A percentile compares a stretch with the other conserved stretches of the same genome.
Conservation (phyloP, 2,329 filamentous ascomycete species). For the Colletotrichum costaricense region DNA sequence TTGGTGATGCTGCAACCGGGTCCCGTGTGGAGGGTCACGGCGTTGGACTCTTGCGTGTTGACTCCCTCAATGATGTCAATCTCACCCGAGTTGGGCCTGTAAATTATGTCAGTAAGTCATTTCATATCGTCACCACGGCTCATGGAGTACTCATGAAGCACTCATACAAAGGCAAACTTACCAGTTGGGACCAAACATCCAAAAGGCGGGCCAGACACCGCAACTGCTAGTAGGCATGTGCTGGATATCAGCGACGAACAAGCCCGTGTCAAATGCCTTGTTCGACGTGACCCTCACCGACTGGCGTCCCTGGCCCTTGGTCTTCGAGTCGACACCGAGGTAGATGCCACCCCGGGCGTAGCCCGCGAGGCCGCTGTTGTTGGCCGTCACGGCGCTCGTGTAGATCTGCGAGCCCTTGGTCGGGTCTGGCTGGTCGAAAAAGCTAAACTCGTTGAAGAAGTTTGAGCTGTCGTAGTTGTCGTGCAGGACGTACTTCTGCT, state of each 20-base stretch:
- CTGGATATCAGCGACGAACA: slow-evolving; percentile 78
- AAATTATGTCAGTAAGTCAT: background rate
- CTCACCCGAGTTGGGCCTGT: slow-evolving; percentile 70
- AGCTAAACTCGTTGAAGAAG: slow-evolving; percentile 67
- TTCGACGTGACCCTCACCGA: slow-evolving; percentile 78
- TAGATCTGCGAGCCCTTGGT: slow-evolving; percentile 82
- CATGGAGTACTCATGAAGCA: background rate
- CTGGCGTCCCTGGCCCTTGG: slow-evolving; percentile 69
- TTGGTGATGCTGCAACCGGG: slow-evolving; percentile 68
- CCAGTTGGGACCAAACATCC: slow-evolving; percentile 76
- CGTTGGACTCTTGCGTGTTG: slow-evolving; percentile 68
- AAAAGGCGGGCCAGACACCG: slow-evolving; percentile 82
- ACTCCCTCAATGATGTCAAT: slow-evolving; percentile 87
- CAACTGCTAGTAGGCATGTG: slow-evolving; percentile 82
- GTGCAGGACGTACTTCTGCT: slow-evolving; percentile 55
- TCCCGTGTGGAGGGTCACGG: slow-evolving; percentile 76
- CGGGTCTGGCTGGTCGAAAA: slow-evolving; percentile 71
- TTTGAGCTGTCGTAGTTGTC: slow-evolving; percentile 62
- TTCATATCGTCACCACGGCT: background rate
- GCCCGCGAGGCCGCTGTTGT: slow-evolving; percentile 67
- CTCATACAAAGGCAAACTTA: background rate
- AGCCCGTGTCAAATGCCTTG: slow-evolving; percentile 73
- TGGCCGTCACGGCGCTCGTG: slow-evolving; percentile 68
- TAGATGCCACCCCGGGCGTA: slow-evolving; percentile 68
- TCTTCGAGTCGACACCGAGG: slow-evolving; percentile 76